These are phyloP conservation scores for Pseudocercospora ulei DNA, from an alignment of 2,329 filamentous ascomycete species.

Conservation along the genomic window DNA sequence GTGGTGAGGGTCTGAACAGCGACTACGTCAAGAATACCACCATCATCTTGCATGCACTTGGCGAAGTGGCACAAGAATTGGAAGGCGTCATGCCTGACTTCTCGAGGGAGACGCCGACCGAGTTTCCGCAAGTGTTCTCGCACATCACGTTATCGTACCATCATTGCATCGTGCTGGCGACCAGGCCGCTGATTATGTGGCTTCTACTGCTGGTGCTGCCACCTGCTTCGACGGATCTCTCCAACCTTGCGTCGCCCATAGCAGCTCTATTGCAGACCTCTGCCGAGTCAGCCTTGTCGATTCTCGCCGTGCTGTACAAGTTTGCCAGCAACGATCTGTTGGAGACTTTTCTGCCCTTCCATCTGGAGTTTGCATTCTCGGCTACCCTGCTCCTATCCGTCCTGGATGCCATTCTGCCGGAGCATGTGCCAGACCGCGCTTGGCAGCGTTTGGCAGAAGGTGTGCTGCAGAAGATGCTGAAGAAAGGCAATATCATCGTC, in stretches of 20 bases:
- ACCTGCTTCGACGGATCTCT: conserved; percentile 11
- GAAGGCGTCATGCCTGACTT: conserved; percentile 12
- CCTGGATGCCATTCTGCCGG: conserved; percentile 20
- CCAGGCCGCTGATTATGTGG: conserved; percentile 32
- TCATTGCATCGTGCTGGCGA: conserved; percentile 22
- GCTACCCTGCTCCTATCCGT: conserved; percentile 20
- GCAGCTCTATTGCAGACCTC: conserved; percentile 11
- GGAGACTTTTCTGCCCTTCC: conserved; percentile 24
- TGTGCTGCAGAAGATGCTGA: conserved; percentile 23
- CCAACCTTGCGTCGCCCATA: conserved; percentile 15
- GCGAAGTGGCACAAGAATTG: conserved; percentile 24
- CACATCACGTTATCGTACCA: conserved; percentile 17
- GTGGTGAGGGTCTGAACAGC: conserved; percentile 9
- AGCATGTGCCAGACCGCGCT: conserved; percentile 16
- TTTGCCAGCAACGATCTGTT: conserved; percentile 8
- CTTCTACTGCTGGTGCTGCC: conserved; percentile 13
- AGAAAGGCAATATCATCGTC: conserved; percentile 21
- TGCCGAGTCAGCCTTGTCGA: conserved; percentile 13
- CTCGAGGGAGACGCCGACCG: conserved; percentile 6
- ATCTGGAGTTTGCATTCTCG: conserved; percentile 24
- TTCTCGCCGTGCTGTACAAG: conserved; percentile 8
- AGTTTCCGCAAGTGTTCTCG: conserved; percentile 12
- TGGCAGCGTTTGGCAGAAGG: conserved; percentile 17
- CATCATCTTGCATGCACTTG: conserved; percentile 21
- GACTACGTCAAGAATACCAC: conserved; percentile 19